Conservation (phyloP, 345 rosid genomes). For the thale cress (Arabidopsis thaliana) region TAIR10.1 NC_003070.9:11389001-11389500, state of each 20-base stretch:
- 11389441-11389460: constrained; percentile 35
- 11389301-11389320: constrained; percentile 30
- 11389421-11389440: constrained; percentile 39
- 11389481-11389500: constrained; percentile 39
- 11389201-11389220: background rate
- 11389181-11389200: background rate
- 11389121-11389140: background rate
- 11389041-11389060: background rate
- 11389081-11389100: background rate
- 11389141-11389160: background rate
- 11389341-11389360: constrained; percentile 18
- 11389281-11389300: constrained; percentile 19
- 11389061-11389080: background rate
- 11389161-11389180: background rate
- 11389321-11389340: constrained; percentile 24
- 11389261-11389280: constrained; percentile 31
- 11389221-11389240: constrained; percentile 9
- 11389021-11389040: background rate
- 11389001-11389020: constrained; percentile 1
- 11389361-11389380: constrained; percentile 11
- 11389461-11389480: constrained; percentile 45
- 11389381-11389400: constrained; percentile 32
- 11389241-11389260: constrained; percentile 12
- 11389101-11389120: background rate
- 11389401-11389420: constrained; percentile 37